A percentile compares a stretch with the other conserved stretches of the same genome.
Evolutionary conservation across 1,284 basidiomycete genomes (phyloP).

Genomic region (Uromyces viciae-fabae): DNA sequence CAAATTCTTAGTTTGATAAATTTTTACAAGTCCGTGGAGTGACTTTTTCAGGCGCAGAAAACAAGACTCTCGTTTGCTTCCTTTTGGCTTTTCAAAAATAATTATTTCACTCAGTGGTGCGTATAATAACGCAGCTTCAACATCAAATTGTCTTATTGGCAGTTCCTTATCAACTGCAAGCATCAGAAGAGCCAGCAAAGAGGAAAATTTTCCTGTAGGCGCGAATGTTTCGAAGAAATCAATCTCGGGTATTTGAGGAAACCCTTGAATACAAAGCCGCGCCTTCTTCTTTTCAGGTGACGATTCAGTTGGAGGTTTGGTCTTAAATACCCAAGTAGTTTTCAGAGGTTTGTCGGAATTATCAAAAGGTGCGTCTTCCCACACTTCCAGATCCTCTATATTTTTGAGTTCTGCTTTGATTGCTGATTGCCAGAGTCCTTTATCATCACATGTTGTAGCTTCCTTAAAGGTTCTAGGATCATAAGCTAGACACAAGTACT

Average conservation of each 20-base stretch:
- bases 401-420: neutral
- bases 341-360: slow-evolving; percentile 47
- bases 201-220: slow-evolving; percentile 55
- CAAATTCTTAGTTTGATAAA: too few relatives aligned
- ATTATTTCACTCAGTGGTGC: slow-evolving; percentile 57
- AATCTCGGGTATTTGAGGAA: slow-evolving; percentile 56
- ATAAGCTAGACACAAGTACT: neutral
- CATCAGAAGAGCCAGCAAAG: slow-evolving; percentile 55
- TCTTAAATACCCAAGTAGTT: slow-evolving; percentile 56
- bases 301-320: slow-evolving; percentile 55
- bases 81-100: slow-evolving; percentile 55
- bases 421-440: neutral
- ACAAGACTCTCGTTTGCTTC: slow-evolving; percentile 16
- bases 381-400: neutral
- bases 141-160: slow-evolving; percentile 57
- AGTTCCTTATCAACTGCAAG: slow-evolving; percentile 54
- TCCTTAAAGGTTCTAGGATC: neutral
- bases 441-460: neutral
- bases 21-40: neutral
- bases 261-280: slow-evolving; percentile 58
- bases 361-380: neutral
- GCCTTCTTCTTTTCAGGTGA: slow-evolving; percentile 55
- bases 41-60: slow-evolving; percentile 6
- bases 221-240: slow-evolving; percentile 59
- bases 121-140: slow-evolving; percentile 58